These are phyloP conservation scores for Lunasporangiospora selenospora DNA, from an alignment of 192 early-diverging fungal genomes.

Conservation along the genomic window DNA sequence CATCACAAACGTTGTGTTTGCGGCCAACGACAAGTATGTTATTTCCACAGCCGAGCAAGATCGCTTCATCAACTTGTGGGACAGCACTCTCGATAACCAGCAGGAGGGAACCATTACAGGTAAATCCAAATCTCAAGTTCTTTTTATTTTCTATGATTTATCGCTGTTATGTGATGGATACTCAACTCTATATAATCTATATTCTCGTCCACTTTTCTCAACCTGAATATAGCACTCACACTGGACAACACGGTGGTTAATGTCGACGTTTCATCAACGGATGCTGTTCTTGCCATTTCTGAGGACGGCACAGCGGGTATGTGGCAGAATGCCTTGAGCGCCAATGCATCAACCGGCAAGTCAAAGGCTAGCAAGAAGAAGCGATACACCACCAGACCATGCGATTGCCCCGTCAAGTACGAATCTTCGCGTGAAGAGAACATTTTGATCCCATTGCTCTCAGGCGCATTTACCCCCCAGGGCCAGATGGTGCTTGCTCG, in stretches of 20 bases:
- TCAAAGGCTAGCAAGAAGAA: conserved; percentile 55
- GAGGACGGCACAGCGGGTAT: conserved; percentile 60
- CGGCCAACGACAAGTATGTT: conserved; percentile 54
- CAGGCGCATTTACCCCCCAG: conserved; percentile 51
- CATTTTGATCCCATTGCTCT: conserved; percentile 51
- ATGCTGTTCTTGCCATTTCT: conserved; percentile 57
- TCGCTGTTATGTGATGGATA: no score
- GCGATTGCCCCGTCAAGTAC: conserved; percentile 53
- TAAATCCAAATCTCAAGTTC: background rate
- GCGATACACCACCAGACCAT: conserved; percentile 49
- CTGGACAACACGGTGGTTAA: conserved; percentile 55
- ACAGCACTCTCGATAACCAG: conserved; percentile 46
- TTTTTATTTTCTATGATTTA: conserved; percentile 1
- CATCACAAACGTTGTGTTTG: conserved; percentile 57
- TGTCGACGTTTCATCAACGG: conserved; percentile 52
- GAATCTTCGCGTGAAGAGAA: conserved; percentile 45
- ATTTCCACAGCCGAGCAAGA: conserved; percentile 57
- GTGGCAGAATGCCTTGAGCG: conserved; percentile 54
- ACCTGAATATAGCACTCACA: conserved; percentile 43
- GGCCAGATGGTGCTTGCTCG: conserved; percentile 54
- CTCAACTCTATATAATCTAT: no score
- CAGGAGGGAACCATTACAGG: conserved; percentile 52
- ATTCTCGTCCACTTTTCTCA: background rate
- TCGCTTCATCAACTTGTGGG: conserved; percentile 65
- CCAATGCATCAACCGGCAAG: conserved; percentile 27